Conservation (phyloP, 495 filamentous ascomycete species). For the Hypoxylon subgilvum region DNA sequence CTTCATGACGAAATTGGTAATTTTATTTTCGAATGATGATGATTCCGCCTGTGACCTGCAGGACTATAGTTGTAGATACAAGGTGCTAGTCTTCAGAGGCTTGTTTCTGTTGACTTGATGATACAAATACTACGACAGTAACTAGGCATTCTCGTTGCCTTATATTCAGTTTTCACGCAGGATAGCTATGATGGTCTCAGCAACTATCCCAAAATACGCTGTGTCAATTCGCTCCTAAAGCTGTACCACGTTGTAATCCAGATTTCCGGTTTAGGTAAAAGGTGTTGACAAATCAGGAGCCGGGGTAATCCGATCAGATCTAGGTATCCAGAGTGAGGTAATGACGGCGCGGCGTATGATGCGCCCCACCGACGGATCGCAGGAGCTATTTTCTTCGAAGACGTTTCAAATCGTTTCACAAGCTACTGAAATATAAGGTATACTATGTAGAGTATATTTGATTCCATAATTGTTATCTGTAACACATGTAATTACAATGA, state of each 20-base stretch:
- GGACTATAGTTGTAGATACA: background rate
- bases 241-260: conserved; percentile 25
- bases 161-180: conserved; percentile 13
- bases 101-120: conserved; percentile 5
- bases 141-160: conserved; percentile 9
- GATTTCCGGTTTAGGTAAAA: conserved; percentile 20
- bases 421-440: too few species aligned
- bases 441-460: too few species aligned
- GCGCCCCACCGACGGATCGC: background rate
- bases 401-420: too few species aligned
- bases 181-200: background rate
- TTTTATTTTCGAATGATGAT: background rate
- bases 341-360: too few species aligned
- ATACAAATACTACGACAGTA: background rate
- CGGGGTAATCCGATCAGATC: background rate
- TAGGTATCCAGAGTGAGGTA: conserved; percentile 7
- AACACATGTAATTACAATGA: too few species aligned
- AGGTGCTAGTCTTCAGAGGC: background rate
- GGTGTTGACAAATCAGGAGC: conserved; percentile 3
- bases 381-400: too few species aligned
- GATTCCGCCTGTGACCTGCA: background rate
- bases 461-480: too few species aligned
- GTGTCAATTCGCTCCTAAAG: background rate
- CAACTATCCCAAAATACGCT: background rate
- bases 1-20: conserved; percentile 18